Evolutionary conservation across 257 asterid species (phyloP), one percentile per base, ranked within the genome.

Genomic region (Ilex asprella): DNA sequence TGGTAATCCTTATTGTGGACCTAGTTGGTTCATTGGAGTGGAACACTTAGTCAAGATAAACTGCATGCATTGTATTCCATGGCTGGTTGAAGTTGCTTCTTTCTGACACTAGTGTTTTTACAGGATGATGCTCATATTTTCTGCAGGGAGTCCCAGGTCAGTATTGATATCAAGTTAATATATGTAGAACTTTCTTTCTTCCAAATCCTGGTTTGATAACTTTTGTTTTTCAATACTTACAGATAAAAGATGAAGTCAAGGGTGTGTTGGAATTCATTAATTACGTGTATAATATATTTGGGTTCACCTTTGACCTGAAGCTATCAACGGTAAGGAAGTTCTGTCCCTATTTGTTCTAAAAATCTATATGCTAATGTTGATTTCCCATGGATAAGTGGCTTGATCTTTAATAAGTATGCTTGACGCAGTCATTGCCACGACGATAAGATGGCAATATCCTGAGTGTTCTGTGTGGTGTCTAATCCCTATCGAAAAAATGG

Each of bases 51-150:
- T 49, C 54, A 11, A 49, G 8, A 35, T 35, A 35, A 35, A 3
- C 35, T 21, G 13, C 12, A 27, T 30, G 21, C 12, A 21, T 70
- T 55, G 67, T 50, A 27, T 60, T 70, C 31, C n/a, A 30, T 12
- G 71, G 76, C 67, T 61, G 54, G 21, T 73, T 77, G 67, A 31
- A 59, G 47, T 30, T 15, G 59, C 3, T 27, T 47, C 27, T 39
- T 53, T 3, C 56, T 53, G 71, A 76, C 69, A 55, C 62, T 63
- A 59, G 7, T 73, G 29, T 58, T 81, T 57, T 67, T 69, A 63
- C 95, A 93, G 99, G 99, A 93, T 82, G 99, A 93, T 78, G 95
- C 99, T 60, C 99, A 93, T 75, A 93, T 93, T 74, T 89, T 93
- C 79, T 93, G 99, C 88, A 80, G 95, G 85, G 97, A 93, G 78